Percentiles rank a stretch among this genome's conserved stretches.
Evolutionary conservation across 495 filamentous ascomycete genomes (phyloP).

Genomic region (Tuber umbilicatum): DNA sequence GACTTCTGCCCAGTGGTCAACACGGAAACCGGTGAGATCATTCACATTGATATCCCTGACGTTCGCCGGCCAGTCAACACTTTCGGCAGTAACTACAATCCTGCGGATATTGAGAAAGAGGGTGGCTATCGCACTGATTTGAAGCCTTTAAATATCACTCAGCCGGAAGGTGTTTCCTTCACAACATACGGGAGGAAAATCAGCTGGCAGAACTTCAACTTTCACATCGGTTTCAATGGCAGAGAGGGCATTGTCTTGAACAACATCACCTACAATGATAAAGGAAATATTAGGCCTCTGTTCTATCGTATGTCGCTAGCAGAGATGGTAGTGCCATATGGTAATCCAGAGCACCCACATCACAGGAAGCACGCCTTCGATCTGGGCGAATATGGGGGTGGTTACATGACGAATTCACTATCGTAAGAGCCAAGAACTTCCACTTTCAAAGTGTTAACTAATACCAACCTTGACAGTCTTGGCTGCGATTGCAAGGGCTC

Average conservation of each 20-base stretch:
- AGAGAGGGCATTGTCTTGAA: constrained; percentile 88
- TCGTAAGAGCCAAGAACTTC: constrained; percentile 40
- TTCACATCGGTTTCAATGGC: constrained; percentile 94
- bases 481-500: constrained; percentile 94
- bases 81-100: constrained; percentile 74
- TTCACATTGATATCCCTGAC: constrained; percentile 82
- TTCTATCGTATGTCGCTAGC: constrained; percentile 91
- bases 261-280: constrained; percentile 87
- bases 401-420: constrained; percentile 92
- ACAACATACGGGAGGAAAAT: constrained; percentile 69
- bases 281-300: constrained; percentile 67
- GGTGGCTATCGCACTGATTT: constrained; percentile 73
- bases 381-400: constrained; percentile 86
- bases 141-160: constrained; percentile 92
- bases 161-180: constrained; percentile 92
- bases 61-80: constrained; percentile 72
- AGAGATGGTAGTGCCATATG: constrained; percentile 96
- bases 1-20: constrained; percentile 95
- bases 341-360: constrained; percentile 86
- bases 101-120: constrained; percentile 61
- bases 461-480: constrained; percentile 42
- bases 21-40: constrained; percentile 70
- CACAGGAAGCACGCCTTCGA: constrained; percentile 94
- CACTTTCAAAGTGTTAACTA: background rate
- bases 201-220: constrained; percentile 90